phyloP scores from a whole-genome alignment of 495 filamentous ascomycete genomes.

The Aspergillus wentii region DNA sequence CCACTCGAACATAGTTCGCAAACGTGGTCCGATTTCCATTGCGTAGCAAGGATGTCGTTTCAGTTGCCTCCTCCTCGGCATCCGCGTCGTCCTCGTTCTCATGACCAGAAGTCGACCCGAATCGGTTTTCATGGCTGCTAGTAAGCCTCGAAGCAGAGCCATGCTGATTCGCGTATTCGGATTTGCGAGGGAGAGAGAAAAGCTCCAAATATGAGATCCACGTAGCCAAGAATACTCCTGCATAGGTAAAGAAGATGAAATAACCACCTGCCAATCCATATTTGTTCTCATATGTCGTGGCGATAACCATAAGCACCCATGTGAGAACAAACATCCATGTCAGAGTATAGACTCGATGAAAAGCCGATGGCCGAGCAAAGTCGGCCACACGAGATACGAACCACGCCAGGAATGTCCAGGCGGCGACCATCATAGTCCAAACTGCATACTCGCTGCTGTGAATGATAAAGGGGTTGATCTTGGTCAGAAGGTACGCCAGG shows the following conservation, averaged over 20 bases:
- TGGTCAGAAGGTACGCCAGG: constrained; percentile 68
- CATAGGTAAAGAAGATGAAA: constrained; percentile 75
- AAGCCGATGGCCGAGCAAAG: constrained; percentile 76
- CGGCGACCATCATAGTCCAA: constrained; percentile 78
- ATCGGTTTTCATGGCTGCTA: constrained; percentile 30
- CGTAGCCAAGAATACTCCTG: constrained; percentile 67
- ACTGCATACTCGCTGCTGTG: constrained; percentile 85
- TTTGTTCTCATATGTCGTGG: constrained; percentile 69
- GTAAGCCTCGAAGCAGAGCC: constrained; percentile 27
- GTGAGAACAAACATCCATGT: constrained; percentile 76
- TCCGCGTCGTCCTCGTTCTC: constrained; percentile 31
- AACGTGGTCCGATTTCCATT: constrained; percentile 62
- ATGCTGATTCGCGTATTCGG: constrained; percentile 48
- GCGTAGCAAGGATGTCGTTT: constrained; percentile 75
- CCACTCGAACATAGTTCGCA: constrained; percentile 56
- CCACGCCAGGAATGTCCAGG: constrained; percentile 80
- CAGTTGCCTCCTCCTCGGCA: constrained; percentile 57
- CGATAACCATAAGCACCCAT: constrained; percentile 67
- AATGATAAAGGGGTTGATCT: constrained; percentile 80
- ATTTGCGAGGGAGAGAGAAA: constrained; percentile 69
- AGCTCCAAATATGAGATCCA: constrained; percentile 73
- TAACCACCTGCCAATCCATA: constrained; percentile 72
- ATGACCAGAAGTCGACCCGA: too few species aligned
- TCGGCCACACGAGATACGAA: constrained; percentile 78
- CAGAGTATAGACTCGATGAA: constrained; percentile 74